phyloP scores from a whole-genome alignment of 129 eudicot species.

The Flaveria sonorensis region DNA sequence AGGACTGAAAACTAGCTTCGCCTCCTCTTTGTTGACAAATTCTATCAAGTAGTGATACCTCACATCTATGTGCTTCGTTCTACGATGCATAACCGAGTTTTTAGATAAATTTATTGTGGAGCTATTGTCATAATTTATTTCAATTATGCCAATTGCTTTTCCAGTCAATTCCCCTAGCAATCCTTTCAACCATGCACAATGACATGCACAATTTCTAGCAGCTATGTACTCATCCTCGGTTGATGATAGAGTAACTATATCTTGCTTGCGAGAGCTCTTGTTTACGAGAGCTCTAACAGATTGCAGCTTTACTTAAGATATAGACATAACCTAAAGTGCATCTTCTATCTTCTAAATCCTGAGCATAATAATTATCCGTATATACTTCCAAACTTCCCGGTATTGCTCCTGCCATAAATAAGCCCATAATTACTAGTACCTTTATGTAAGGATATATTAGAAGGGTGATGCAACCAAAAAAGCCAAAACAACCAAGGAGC shows the following conservation, averaged over 20 bases:
- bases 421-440: too few relatives aligned
- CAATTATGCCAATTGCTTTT: not conserved
- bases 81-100: not conserved
- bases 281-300: not conserved
- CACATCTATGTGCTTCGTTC: not conserved
- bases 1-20: too few relatives aligned
- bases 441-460: too few relatives aligned
- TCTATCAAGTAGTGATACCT: not conserved
- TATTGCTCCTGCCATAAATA: too few relatives aligned
- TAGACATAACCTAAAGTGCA: not conserved
- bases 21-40: not conserved
- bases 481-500: too few relatives aligned
- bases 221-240: not conserved
- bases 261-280: not conserved
- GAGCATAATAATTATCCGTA: not conserved
- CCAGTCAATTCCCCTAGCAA: not conserved
- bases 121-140: not conserved
- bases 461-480: too few relatives aligned
- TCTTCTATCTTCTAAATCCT: not conserved
- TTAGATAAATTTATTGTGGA: not conserved
- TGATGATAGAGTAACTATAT: not conserved
- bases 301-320: not conserved
- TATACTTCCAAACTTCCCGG: too few relatives aligned
- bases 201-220: not conserved
- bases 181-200: not conserved